These are phyloP conservation scores for Oemleria cerasiformis DNA, from an alignment of 306 rosid genomes.

Conservation along the genomic window DNA sequence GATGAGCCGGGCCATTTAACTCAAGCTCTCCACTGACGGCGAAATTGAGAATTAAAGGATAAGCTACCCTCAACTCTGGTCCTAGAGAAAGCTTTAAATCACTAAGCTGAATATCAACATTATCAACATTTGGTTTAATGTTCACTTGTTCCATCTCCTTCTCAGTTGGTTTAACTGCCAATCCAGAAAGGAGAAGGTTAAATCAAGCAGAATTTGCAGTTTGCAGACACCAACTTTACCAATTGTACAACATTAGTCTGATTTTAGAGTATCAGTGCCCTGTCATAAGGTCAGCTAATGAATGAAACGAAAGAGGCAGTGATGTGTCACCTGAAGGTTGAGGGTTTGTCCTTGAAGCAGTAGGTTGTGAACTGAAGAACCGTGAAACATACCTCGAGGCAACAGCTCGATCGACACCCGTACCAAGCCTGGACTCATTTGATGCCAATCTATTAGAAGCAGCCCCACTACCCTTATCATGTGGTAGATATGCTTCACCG, in stretches of 20 bases:
- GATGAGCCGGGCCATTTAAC: slow-evolving; percentile 78
- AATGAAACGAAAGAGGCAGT: slow-evolving; percentile 15
- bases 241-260: not conserved
- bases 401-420: slow-evolving; percentile 57
- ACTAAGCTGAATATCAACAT: slow-evolving; percentile 58
- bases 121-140: slow-evolving; percentile 57
- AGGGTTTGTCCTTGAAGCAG: slow-evolving; percentile 47
- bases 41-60: slow-evolving; percentile 82
- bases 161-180: slow-evolving; percentile 53
- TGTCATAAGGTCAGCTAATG: not conserved
- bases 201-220: not conserved
- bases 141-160: slow-evolving; percentile 55
- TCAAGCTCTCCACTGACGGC: slow-evolving; percentile 88
- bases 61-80: slow-evolving; percentile 86
- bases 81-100: slow-evolving; percentile 87
- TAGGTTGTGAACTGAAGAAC: slow-evolving; percentile 65
- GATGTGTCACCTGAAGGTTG: slow-evolving; percentile 58
- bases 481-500: slow-evolving; percentile 97
- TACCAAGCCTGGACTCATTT: slow-evolving; percentile 54
- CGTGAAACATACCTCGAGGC: slow-evolving; percentile 79
- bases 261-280: not conserved
- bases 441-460: slow-evolving; percentile 64
- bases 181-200: slow-evolving; percentile 21
- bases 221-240: slow-evolving; percentile 7
- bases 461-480: slow-evolving; percentile 80